phyloP scores from a whole-genome alignment of 495 filamentous ascomycete genomes.

The Lasiosphaeris hirsuta region DNA sequence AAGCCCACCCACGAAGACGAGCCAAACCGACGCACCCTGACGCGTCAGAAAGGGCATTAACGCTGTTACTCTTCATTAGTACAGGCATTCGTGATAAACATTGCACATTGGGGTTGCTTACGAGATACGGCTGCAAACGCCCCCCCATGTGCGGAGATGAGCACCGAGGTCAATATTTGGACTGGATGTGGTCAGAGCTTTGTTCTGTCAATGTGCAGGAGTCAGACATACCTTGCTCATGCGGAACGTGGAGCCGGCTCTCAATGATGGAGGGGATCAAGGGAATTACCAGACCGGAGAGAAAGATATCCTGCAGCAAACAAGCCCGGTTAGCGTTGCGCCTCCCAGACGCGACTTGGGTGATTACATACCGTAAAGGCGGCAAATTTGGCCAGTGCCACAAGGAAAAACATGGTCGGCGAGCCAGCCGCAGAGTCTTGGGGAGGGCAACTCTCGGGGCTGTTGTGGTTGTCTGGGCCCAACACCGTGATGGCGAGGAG shows the following conservation, averaged over 20 bases:
- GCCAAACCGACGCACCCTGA: conserved; percentile 11
- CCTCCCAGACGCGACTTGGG: background rate
- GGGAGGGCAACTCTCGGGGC: background rate
- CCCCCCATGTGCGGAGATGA: conserved; percentile 28
- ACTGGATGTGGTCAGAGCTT: conserved; percentile 11
- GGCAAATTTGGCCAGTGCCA: conserved; percentile 18
- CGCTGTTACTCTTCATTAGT: conserved; percentile 12
- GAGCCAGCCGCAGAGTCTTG: background rate
- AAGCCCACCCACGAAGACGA: conserved; percentile 19
- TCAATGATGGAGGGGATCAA: conserved; percentile 27
- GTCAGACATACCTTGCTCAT: conserved; percentile 19
- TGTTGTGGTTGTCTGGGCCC: background rate
- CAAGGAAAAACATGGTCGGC: conserved; percentile 3
- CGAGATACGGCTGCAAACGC: conserved; percentile 27
- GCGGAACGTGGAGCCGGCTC: conserved; percentile 10
- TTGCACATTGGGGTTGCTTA: conserved; percentile 10
- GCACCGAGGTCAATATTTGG: conserved; percentile 29
- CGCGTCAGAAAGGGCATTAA: conserved; percentile 23
- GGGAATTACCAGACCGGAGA: conserved; percentile 24
- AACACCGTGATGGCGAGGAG: background rate
- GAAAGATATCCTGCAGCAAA: conserved; percentile 10
- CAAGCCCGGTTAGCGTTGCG: background rate
- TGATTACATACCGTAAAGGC: conserved; percentile 11
- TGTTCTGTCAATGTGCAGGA: background rate
- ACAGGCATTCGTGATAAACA: background rate